A percentile compares a stretch with the other conserved stretches of the same genome.
These are phyloP conservation scores for Iris pallida DNA, from an alignment of 116 monocot genomes.

Conservation along the genomic window DNA sequence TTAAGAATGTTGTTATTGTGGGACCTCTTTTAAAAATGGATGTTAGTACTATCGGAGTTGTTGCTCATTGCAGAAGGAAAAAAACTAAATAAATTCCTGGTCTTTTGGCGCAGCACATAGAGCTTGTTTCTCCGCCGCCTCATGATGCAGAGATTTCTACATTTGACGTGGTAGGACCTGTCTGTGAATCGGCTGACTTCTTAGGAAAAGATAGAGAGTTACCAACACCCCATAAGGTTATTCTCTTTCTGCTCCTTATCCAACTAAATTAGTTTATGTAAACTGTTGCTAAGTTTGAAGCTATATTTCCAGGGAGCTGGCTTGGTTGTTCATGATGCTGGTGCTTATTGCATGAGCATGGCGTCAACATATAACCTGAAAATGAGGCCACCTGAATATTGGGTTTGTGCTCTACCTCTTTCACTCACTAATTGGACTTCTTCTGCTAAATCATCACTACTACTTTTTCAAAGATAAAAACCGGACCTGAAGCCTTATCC, in stretches of 20 bases:
- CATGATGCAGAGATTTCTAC: constrained; percentile 51
- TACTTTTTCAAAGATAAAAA: no score
- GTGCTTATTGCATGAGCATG: constrained; percentile 99
- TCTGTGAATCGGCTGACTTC: constrained; percentile 96
- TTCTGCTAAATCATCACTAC: no score
- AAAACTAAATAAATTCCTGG: not conserved
- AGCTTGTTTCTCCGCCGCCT: constrained; percentile 70
- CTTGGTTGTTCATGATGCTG: constrained; percentile 93
- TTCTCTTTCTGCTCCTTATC: not conserved
- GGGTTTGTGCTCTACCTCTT: constrained; percentile 32
- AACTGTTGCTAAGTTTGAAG: not conserved
- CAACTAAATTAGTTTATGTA: not conserved
- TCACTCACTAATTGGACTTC: no score
- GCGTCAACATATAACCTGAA: constrained; percentile 89
- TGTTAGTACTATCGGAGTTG: no score
- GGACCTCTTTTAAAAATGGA: no score
- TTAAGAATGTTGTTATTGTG: no score
- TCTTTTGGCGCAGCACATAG: constrained; percentile 58
- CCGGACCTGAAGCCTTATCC: no score
- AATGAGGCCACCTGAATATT: constrained; percentile 93
- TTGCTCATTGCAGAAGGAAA: not conserved
- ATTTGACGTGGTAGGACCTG: constrained; percentile 97
- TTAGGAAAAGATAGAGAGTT: constrained; percentile 86
- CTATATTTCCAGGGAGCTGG: constrained; percentile 51
- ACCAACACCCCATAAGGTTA: constrained; percentile 72